Percentiles rank a stretch among this genome's conserved stretches.
These are phyloP conservation scores for Scedosporium dehoogii DNA, from an alignment of 2,329 filamentous ascomycete species.

Conservation along the genomic window DNA sequence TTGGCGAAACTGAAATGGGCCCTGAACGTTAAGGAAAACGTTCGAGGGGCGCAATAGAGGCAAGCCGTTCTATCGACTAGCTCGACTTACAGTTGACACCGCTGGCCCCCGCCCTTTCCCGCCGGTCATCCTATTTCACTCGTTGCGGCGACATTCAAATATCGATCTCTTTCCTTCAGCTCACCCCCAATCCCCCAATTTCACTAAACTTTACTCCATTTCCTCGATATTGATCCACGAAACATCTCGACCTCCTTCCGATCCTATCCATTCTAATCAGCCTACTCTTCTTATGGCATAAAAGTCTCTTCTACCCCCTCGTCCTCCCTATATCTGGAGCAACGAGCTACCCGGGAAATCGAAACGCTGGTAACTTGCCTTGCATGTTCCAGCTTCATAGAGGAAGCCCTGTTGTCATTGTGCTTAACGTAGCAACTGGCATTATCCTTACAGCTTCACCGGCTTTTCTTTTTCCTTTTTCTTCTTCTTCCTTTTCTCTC, in stretches of 20 bases:
- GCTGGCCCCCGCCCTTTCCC: background rate
- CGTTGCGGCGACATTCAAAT: no score
- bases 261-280: no score
- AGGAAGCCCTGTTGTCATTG: no score
- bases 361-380: background rate
- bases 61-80: background rate
- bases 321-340: background rate
- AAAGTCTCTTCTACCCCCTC: background rate
- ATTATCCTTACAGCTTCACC: background rate
- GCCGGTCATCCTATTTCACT: no score
- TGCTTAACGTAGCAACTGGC: background rate
- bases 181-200: no score
- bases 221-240: no score
- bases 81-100: background rate
- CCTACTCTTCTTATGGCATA: no score
- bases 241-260: background rate
- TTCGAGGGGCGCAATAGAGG: constrained; percentile 41
- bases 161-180: no score
- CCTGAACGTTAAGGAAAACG: constrained; percentile 54
- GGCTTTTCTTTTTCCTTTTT: constrained; percentile 4
- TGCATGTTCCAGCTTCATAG: background rate
- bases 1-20: constrained; percentile 65
- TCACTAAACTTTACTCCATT: no score
- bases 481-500: constrained; percentile 3
- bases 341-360: no score